Evolutionary conservation across 768 basidiomycete genomes (phyloP), one percentile per base, ranked within the genome.

Genomic region (Lepiota venenata): DNA sequence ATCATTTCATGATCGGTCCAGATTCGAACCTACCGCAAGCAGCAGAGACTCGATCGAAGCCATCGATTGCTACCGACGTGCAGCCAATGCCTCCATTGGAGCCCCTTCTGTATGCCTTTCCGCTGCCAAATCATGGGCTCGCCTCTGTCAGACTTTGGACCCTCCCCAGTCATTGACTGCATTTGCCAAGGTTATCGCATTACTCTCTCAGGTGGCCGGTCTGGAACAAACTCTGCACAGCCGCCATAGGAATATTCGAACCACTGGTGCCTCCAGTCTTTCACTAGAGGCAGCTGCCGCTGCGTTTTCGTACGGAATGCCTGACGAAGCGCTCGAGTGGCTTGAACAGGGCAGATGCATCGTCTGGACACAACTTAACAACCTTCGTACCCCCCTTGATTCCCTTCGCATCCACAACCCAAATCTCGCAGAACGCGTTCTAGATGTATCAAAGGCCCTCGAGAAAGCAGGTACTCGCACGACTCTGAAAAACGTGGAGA

Each of bases 271-370:
- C 4, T 58, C 49, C 9, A 32, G 47, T 22, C 40, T 60, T 25
- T 32, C 47, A 12, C 42, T 42, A 4, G 54, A 50, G 4, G 64
- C 60, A 10, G 60, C 61, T 0, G 46, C 62, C 6, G 43, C 40
- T 5, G 60, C 58, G 2, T 56, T 63, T 41, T 15, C 29, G 12
- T 12, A 25, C 15, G 56, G 54, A 7, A 25, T 41, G n/a, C 22
- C 27, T 21, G 43, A 56, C 2, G 44, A 46, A 29, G 62, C 64
- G 16, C 35, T 65, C 6, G 64, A 65, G 35, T 65, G 62, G 62
- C 52, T 65, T 25, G 64, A 65, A 54, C 64, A 63, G 39, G 64
- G 64, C 18, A 60, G 64, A 2, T 57, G 58, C 25, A 49, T 65
- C 16, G 58, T 65, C 43, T 65, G 64, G 64, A 44, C 47, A 14